Percentiles rank a stretch among this genome's conserved stretches.
phyloP scores from a whole-genome alignment of 495 filamentous ascomycete genomes.

The Haplographium delicatum region DNA sequence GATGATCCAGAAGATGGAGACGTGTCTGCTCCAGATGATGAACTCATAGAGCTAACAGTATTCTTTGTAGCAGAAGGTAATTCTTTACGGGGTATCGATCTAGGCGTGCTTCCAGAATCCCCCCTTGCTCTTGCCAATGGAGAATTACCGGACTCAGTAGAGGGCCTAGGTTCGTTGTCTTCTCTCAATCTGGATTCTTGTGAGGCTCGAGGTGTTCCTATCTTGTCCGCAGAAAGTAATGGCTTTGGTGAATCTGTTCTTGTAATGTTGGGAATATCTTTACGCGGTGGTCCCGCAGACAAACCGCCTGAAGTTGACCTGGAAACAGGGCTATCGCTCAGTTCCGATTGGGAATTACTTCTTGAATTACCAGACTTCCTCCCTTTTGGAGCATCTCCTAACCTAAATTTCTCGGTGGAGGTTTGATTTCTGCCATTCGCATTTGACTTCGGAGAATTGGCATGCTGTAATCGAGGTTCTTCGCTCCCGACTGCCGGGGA shows the following conservation, averaged over 20 bases:
- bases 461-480: constrained; percentile 30
- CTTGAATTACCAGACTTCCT: constrained; percentile 57
- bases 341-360: constrained; percentile 56
- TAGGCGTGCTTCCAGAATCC: constrained; percentile 29
- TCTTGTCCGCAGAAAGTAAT: constrained; percentile 31
- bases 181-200: constrained; percentile 43
- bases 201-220: constrained; percentile 40
- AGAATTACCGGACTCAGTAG: constrained; percentile 34
- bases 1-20: constrained; percentile 24
- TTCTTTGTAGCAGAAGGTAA: constrained; percentile 22
- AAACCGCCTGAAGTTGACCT: constrained; percentile 11
- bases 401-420: constrained; percentile 55
- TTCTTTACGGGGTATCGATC: constrained; percentile 45
- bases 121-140: constrained; percentile 22
- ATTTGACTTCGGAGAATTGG: constrained; percentile 23
- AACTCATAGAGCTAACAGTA: constrained; percentile 15
- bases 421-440: constrained; percentile 23
- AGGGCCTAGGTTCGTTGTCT: constrained; percentile 37
- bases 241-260: constrained; percentile 21
- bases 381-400: constrained; percentile 69
- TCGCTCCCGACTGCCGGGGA: constrained; percentile 39
- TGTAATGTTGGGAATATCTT: constrained; percentile 11
- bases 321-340: constrained; percentile 9
- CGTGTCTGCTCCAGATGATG: constrained; percentile 21
- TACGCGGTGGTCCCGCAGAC: constrained; percentile 9